phyloP scores from a whole-genome alignment of 306 rosid genomes.

The Vigna trinervia region DNA sequence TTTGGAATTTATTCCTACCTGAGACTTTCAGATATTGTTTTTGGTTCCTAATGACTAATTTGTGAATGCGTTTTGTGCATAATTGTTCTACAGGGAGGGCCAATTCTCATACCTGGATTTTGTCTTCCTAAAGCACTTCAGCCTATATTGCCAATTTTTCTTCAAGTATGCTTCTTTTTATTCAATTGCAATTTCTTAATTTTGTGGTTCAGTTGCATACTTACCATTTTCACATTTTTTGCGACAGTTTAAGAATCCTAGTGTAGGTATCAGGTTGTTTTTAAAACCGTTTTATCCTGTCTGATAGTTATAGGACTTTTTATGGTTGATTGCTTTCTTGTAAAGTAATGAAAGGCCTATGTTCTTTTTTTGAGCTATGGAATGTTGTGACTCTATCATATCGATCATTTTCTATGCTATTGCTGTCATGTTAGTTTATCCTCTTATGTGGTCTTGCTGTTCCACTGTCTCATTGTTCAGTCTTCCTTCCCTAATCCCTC shows the following conservation, averaged over 20 bases:
- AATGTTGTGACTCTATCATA: not conserved
- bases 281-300: not conserved
- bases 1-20: conserved; percentile 9
- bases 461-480: not conserved
- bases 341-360: conserved; percentile 6
- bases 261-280: not conserved
- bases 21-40: conserved; percentile 8
- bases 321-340: conserved; percentile 11
- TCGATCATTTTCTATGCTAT: conserved; percentile 3
- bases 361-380: not conserved
- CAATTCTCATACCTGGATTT: conserved; percentile 87
- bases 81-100: conserved; percentile 81
- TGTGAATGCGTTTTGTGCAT: conserved; percentile 24
- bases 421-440: not conserved
- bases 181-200: conserved; percentile 25
- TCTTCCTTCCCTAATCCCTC: not conserved
- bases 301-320: not conserved
- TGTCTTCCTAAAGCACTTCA: conserved; percentile 97
- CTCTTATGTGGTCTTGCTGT: conserved; percentile 18
- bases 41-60: conserved; percentile 18
- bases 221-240: not conserved
- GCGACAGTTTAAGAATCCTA: not conserved
- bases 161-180: conserved; percentile 65
- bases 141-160: conserved; percentile 94
- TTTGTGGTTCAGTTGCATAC: conserved; percentile 26